Percentiles rank a stretch among this genome's conserved stretches.
Conservation (phyloP, 1,139 yeast species). For the Lodderomyces orthopsilosis region DNA sequence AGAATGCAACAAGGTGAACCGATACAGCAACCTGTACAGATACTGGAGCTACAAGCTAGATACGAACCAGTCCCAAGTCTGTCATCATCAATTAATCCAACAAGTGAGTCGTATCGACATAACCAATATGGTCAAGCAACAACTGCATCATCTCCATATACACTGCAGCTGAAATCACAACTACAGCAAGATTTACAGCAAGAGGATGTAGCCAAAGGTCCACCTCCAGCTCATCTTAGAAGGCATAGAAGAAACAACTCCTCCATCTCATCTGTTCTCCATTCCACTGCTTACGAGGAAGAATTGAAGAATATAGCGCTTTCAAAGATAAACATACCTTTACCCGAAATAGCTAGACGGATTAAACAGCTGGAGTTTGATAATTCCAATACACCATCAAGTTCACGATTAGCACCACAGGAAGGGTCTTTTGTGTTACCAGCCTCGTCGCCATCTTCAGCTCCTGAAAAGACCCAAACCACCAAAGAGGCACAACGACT, state of each 20-base stretch:
- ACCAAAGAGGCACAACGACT: conserved; percentile 67
- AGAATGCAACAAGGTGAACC: conserved; percentile 3
- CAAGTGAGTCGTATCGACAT: not conserved
- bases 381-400: conserved; percentile 10
- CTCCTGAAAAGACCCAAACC: conserved; percentile 14
- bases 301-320: conserved; percentile 52
- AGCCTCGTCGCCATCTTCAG: conserved; percentile 7
- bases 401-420: not conserved
- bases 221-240: conserved; percentile 17
- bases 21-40: conserved; percentile 1
- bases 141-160: conserved; percentile 1
- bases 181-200: conserved; percentile 1
- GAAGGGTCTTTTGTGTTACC: not conserved
- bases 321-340: conserved; percentile 39
- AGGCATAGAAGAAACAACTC: conserved; percentile 20
- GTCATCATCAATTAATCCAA: conserved; percentile 6
- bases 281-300: conserved; percentile 11
- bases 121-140: not conserved
- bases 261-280: conserved; percentile 29
- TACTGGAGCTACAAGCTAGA: not conserved
- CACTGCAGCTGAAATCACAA: not conserved
- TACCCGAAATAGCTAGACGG: conserved; percentile 50
- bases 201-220: conserved; percentile 11
- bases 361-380: conserved; percentile 46
- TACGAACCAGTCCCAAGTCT: conserved; percentile 5